A percentile compares a stretch with the other conserved stretches of the same genome.
These are phyloP conservation scores for Apiotrichum montevideense DNA, from an alignment of 1,284 basidiomycete genomes.

Conservation along the genomic window DNA sequence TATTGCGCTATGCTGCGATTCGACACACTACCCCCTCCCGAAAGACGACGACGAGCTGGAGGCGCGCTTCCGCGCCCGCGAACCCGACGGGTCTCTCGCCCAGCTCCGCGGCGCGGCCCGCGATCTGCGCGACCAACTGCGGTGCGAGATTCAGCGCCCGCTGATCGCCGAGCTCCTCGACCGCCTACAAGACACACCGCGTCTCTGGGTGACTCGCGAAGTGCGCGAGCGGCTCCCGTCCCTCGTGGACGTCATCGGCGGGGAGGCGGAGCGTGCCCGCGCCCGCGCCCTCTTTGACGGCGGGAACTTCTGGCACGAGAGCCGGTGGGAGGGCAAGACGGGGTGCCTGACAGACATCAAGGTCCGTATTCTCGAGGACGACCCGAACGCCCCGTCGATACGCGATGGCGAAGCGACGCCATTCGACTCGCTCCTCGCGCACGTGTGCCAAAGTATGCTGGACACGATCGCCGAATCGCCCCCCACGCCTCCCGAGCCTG, in stretches of 20 bases:
- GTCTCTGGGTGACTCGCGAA: conserved; percentile 41
- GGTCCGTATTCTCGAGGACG: conserved; percentile 23
- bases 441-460: conserved; percentile 13
- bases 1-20: conserved; percentile 74
- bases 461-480: not conserved
- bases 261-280: conserved; percentile 25
- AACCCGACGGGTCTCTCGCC: conserved; percentile 9
- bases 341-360: conserved; percentile 22
- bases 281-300: conserved; percentile 28
- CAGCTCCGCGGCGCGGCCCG: conserved; percentile 29
- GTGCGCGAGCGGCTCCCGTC: conserved; percentile 31
- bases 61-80: conserved; percentile 52
- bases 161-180: conserved; percentile 34
- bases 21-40: conserved; percentile 67
- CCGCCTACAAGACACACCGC: conserved; percentile 13
- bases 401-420: not conserved
- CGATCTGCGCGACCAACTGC: conserved; percentile 39
- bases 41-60: conserved; percentile 52
- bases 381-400: not conserved
- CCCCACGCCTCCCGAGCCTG: not conserved
- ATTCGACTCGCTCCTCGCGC: conserved; percentile 10
- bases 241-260: conserved; percentile 39
- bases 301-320: conserved; percentile 30
- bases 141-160: conserved; percentile 35
- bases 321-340: conserved; percentile 30